These are phyloP conservation scores for Hansenula lynferdii DNA, from an alignment of 1,139 yeast genomes.

Conservation along the genomic window DNA sequence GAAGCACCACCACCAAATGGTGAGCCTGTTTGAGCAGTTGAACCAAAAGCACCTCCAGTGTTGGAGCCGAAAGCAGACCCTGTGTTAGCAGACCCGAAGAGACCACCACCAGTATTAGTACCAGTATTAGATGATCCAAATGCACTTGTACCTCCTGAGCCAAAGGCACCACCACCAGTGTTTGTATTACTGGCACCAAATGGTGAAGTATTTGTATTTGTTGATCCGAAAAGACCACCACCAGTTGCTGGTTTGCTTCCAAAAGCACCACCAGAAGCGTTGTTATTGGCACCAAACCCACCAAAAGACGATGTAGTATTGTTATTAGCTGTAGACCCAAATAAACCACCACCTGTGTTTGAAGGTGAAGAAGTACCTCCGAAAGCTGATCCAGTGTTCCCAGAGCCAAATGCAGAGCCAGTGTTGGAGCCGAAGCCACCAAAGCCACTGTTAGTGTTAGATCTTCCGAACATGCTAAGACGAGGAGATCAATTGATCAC, in stretches of 20 bases:
- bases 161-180: constrained; percentile 25
- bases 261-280: constrained; percentile 23
- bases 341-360: constrained; percentile 22
- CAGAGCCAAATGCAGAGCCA: constrained; percentile 16
- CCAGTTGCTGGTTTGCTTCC: constrained; percentile 33
- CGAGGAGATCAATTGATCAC: background rate
- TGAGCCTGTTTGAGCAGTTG: constrained; percentile 8
- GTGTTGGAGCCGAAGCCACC: constrained; percentile 52
- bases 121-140: no score
- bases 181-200: constrained; percentile 27
- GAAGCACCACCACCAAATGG: constrained; percentile 15
- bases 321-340: constrained; percentile 25
- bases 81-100: constrained; percentile 22
- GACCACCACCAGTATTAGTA: constrained; percentile 22
- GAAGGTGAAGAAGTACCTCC: constrained; percentile 27
- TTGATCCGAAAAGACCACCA: constrained; percentile 31
- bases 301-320: constrained; percentile 25
- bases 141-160: constrained; percentile 19
- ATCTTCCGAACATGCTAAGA: constrained; percentile 19
- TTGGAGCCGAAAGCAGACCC: constrained; percentile 3
- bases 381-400: constrained; percentile 16
- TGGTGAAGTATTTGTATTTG: constrained; percentile 28
- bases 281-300: constrained; percentile 16
- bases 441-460: constrained; percentile 43
- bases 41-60: constrained; percentile 17